phyloP scores from a whole-genome alignment of 139 green algal genomes.

The Desmodesmus armatus region DNA sequence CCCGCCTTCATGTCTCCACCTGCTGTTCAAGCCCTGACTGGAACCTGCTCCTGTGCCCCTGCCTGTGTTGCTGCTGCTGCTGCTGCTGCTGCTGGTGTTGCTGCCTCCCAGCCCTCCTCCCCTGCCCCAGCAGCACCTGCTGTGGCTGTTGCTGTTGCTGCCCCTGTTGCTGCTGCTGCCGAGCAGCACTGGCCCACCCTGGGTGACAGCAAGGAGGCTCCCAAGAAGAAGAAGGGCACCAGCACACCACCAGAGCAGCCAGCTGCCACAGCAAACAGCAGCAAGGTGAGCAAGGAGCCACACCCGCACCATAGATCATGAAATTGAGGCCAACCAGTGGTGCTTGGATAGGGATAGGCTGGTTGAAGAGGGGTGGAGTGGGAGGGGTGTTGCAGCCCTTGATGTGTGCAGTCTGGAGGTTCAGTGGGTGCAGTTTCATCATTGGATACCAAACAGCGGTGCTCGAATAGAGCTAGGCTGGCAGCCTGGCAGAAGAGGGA shows the following conservation, averaged over 20 bases:
- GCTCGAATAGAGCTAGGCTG: no score
- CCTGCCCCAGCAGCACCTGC: background rate
- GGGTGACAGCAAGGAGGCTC: conserved; percentile 80
- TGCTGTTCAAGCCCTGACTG: background rate
- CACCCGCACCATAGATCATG: no score
- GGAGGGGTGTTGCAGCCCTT: no score
- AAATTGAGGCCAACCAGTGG: no score
- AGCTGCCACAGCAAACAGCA: conserved; percentile 4
- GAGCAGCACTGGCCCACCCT: conserved; percentile 78
- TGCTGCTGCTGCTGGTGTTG: no score
- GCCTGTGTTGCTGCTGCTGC: background rate
- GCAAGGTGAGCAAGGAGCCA: conserved; percentile 16
- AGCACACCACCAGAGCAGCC: background rate
- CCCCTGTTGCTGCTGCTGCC: background rate
- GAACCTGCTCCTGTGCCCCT: background rate
- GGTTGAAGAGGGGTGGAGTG: no score
- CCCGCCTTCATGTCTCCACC: no score
- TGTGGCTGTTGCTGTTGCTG: conserved; percentile 6
- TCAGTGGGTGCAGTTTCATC: no score
- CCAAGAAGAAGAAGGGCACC: conserved; percentile 70
- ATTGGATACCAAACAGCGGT: no score
- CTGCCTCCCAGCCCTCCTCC: conserved; percentile 15
- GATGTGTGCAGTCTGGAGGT: no score
- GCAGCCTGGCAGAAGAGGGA: no score
- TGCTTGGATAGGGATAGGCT: no score